A percentile compares a stretch with the other conserved stretches of the same genome.
phyloP scores from a whole-genome alignment of 345 rosid species.

The Clarkia xantiana region DNA sequence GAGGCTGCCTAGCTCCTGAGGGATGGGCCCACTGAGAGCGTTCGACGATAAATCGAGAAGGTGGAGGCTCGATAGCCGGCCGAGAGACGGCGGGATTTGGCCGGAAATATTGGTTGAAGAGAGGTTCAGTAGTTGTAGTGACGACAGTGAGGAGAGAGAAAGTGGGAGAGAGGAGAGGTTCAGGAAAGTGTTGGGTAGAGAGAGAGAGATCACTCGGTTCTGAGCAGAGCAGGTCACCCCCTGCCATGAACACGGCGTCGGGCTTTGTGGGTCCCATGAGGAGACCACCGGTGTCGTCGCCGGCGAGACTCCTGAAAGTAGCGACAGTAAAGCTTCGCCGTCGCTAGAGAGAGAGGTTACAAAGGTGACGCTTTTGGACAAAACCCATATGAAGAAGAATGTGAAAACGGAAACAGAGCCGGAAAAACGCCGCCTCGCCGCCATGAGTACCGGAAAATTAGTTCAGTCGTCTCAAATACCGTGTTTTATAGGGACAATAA shows the following conservation, averaged over 20 bases:
- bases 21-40: conserved; percentile 65
- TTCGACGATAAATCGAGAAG: conserved; percentile 89
- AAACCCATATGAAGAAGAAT: conserved; percentile 19
- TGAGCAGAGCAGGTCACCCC: conserved; percentile 83
- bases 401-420: neutral
- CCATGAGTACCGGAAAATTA: neutral
- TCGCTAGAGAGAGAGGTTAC: conserved; percentile 53
- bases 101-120: conserved; percentile 88
- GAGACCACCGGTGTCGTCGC: conserved; percentile 38
- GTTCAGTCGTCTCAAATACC: neutral
- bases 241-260: conserved; percentile 83
- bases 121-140: conserved; percentile 76
- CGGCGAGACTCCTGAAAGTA: conserved; percentile 34
- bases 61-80: conserved; percentile 48
- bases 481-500: conserved; percentile 1
- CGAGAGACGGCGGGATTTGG: conserved; percentile 63
- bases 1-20: conserved; percentile 58
- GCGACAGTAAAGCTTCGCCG: conserved; percentile 63
- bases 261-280: conserved; percentile 68
- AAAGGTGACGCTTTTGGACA: conserved; percentile 19
- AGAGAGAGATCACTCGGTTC: conserved; percentile 65
- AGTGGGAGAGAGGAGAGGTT: conserved; percentile 65
- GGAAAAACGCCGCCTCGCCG: neutral
- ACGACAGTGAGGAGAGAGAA: conserved; percentile 63
- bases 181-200: conserved; percentile 69